These are phyloP conservation scores for Setaria italica DNA, from an alignment of 202 grass and related monocot species.

Conservation along the genomic window DNA sequence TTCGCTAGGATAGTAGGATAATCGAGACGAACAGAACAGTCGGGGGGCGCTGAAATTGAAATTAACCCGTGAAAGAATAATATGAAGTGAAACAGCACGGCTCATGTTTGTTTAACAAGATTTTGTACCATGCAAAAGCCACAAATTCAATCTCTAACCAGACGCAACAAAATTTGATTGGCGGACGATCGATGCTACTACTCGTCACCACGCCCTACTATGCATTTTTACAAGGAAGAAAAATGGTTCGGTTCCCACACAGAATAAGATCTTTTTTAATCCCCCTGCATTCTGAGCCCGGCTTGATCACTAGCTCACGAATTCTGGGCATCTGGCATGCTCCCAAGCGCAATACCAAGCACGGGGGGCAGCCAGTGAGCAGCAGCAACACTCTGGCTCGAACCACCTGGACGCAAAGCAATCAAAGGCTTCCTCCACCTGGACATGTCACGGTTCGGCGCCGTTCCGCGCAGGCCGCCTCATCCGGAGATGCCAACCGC, in stretches of 20 bases:
- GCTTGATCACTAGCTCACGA: background rate
- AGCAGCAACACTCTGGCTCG: background rate
- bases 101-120: background rate
- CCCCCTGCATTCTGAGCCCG: background rate
- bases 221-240: background rate
- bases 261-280: background rate
- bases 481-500: conserved; percentile 57
- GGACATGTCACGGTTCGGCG: conserved; percentile 20
- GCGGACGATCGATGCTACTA: background rate
- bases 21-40: too few relatives aligned
- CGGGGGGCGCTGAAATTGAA: too few relatives aligned
- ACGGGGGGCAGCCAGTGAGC: background rate
- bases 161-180: background rate
- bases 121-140: background rate
- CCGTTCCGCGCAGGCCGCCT: background rate
- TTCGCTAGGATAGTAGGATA: too few relatives aligned
- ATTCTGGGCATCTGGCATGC: background rate
- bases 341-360: background rate
- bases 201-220: background rate
- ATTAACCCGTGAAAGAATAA: too few relatives aligned
- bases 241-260: background rate
- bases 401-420: background rate
- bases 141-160: background rate
- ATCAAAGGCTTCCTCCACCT: background rate
- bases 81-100: too few relatives aligned